Conservation (phyloP, 2,329 filamentous ascomycete genomes). For the Clarireedia paspali region DNA sequence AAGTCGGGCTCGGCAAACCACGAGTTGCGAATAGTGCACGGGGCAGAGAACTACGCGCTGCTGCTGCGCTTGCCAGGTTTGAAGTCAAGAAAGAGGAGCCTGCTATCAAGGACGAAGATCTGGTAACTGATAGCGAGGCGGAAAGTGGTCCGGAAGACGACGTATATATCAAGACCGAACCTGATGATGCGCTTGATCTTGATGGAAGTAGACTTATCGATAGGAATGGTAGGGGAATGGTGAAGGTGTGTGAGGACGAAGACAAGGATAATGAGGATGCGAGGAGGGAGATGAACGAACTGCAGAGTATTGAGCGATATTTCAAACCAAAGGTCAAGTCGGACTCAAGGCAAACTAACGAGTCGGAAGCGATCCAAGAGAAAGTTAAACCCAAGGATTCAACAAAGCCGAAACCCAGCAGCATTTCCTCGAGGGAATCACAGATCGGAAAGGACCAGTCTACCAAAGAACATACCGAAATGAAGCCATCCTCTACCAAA, state of each 20-base stretch:
- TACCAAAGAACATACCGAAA: not conserved
- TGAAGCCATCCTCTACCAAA: not conserved
- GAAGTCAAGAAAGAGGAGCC: slow-evolving; percentile 36
- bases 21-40: slow-evolving; percentile 51
- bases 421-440: not conserved
- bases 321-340: not conserved
- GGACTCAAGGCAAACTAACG: not conserved
- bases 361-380: not conserved
- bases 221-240: slow-evolving; percentile 55
- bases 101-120: slow-evolving; percentile 29
- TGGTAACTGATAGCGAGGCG: slow-evolving; percentile 37
- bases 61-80: slow-evolving; percentile 52
- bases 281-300: slow-evolving; percentile 59
- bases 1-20: slow-evolving; percentile 45
- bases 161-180: slow-evolving; percentile 33
- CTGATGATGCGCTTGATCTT: slow-evolving; percentile 52
- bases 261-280: slow-evolving; percentile 46
- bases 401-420: not conserved
- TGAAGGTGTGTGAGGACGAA: slow-evolving; percentile 71
- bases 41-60: slow-evolving; percentile 52
- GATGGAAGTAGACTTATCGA: slow-evolving; percentile 60
- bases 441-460: not conserved
- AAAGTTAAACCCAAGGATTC: not conserved
- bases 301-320: slow-evolving; percentile 39
- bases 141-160: slow-evolving; percentile 42